These are phyloP conservation scores for Tetradesmus obliquus DNA, from an alignment of 139 green algal genomes.

Conservation along the genomic window DNA sequence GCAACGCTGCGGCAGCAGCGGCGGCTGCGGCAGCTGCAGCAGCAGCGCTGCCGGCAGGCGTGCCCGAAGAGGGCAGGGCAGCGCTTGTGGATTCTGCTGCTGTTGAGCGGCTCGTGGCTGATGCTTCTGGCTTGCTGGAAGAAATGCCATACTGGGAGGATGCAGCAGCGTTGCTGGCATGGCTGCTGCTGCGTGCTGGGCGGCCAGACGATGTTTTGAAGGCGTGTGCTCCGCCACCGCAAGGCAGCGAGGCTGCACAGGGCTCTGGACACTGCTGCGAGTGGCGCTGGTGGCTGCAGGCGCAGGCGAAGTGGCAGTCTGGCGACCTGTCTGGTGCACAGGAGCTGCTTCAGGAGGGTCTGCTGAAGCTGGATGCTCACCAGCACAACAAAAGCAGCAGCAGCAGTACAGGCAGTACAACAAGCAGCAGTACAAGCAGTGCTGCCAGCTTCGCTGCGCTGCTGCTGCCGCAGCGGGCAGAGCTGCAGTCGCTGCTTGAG, in stretches of 20 bases:
- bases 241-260: background rate
- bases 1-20: background rate
- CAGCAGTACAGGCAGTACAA: background rate
- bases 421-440: background rate
- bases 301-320: background rate
- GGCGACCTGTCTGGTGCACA: constrained; percentile 26
- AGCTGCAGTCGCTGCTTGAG: constrained; percentile 27
- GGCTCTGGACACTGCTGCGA: background rate
- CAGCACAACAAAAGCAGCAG: constrained; percentile 13
- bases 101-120: background rate
- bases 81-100: background rate
- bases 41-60: background rate
- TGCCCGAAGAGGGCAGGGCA: background rate
- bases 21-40: background rate
- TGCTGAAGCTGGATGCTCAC: constrained; percentile 31
- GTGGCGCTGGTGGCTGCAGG: constrained; percentile 35
- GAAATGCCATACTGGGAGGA: constrained; percentile 40
- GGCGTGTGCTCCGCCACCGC: background rate
- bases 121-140: background rate
- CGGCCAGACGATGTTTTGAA: background rate
- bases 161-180: background rate
- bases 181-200: constrained; percentile 45
- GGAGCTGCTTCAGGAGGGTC: background rate
- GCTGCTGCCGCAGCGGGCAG: constrained; percentile 25
- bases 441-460: background rate